Evolutionary conservation across 495 filamentous ascomycete species (phyloP), one percentile per base, ranked within the genome.

Genomic region (Lentithecium fluviatile): DNA sequence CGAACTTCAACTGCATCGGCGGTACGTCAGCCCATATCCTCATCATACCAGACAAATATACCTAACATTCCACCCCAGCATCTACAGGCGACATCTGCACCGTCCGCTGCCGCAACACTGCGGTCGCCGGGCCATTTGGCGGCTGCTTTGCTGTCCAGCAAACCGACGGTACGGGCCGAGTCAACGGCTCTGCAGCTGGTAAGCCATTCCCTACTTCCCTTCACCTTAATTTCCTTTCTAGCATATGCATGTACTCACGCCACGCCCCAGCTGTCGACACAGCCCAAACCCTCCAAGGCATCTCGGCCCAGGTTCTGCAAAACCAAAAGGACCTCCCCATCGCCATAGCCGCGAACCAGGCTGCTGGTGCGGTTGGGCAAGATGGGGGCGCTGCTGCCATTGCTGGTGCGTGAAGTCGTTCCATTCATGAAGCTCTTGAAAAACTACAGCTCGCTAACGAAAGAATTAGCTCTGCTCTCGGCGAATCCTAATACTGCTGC

Each of bases 131-230:
- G 17, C 56, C 56, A 0, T 60, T 60, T 24, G 56, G 56, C 8
- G 56, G 56, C n/a, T 60, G 56, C 37, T 51, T 60, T 19, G 56
- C 56, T 29, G 56, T 60, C 17, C 56, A 60, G 34, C 56, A 60
- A 43, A 60, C 56, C 26, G 56, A 60, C 24, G 56, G 56, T 1
- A 60, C 56, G 1, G 56, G 56, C 34, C 46, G 56, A 7, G 43
- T 36, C 11, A 52, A 60, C 38, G 45, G 46, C 19, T 25, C 20
- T 24, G 56, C 56, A 32, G 46, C 56, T 29, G 56, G 56, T 60
- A 58, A 49, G 45, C 19, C 17, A 20, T 25, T 29, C 6, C 6
- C 20, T 43, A 23, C 42, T 23, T 45, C 24, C 23, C 37, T 40
- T 2, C 6, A 21, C n/a, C 50, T 42, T n/a, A 3, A n/a, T 17